Percentiles rank a stretch among this genome's conserved stretches.
Conservation (phyloP, 805 yeast genomes). For the Ogataea thermomethanolica region DNA sequence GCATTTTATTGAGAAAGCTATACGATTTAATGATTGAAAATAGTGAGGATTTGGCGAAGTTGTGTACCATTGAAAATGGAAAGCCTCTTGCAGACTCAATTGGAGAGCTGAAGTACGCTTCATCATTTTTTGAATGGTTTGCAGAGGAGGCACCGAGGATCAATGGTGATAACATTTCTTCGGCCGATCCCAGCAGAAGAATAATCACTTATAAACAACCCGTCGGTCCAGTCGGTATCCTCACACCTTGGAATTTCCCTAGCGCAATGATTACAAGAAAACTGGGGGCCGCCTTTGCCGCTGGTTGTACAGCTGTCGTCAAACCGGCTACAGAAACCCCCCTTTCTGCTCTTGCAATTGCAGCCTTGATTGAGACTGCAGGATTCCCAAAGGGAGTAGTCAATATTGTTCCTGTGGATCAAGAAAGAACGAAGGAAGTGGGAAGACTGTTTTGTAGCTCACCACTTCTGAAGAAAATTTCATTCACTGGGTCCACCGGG, state of each 20-base stretch:
- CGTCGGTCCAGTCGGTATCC: conserved; percentile 74
- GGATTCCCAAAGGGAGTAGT: conserved; percentile 70
- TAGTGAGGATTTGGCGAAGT: conserved; percentile 59
- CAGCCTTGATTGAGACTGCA: conserved; percentile 56
- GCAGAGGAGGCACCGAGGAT: conserved; percentile 76
- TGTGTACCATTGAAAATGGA: conserved; percentile 71
- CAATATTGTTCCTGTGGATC: conserved; percentile 55
- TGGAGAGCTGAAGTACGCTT: conserved; percentile 66
- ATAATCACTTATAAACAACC: conserved; percentile 67
- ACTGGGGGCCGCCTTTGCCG: conserved; percentile 73
- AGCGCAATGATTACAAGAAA: conserved; percentile 74
- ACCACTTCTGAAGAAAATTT: conserved; percentile 56
- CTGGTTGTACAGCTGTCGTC: conserved; percentile 73
- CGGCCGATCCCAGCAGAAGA: conserved; percentile 45
- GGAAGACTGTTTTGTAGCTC: conserved; percentile 59
- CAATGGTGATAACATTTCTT: conserved; percentile 63
- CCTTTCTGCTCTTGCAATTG: conserved; percentile 65
- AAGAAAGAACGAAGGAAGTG: conserved; percentile 38
- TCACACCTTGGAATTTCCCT: conserved; percentile 87
- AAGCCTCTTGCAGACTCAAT: conserved; percentile 67
- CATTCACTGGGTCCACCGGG: conserved; percentile 76
- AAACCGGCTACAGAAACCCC: conserved; percentile 82
- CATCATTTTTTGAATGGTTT: conserved; percentile 86
- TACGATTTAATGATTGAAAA: conserved; percentile 53
- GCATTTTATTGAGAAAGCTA: conserved; percentile 49